Percentiles rank a stretch among this genome's conserved stretches.
phyloP scores from a whole-genome alignment of 2,329 filamentous ascomycete species.

The Aspergillus sp. region DNA sequence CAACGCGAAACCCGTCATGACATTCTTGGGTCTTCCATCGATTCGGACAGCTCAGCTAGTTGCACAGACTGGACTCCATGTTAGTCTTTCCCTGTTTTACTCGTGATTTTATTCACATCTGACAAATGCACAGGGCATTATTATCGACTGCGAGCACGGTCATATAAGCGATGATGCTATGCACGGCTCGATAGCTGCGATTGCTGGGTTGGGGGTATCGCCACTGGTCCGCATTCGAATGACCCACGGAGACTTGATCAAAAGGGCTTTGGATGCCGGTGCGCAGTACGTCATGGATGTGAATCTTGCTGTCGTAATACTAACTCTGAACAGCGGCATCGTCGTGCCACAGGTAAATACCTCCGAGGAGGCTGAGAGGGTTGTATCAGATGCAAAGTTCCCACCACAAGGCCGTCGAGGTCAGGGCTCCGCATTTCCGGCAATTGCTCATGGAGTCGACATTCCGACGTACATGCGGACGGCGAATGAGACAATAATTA shows the following conservation, averaged over 20 bases:
- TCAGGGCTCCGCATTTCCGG: constrained; percentile 23
- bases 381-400: too few relatives aligned
- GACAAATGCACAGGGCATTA: too few relatives aligned
- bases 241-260: constrained; percentile 17
- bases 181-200: constrained; percentile 21
- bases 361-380: too few relatives aligned
- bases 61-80: constrained; percentile 59
- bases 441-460: constrained; percentile 28
- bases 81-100: too few relatives aligned
- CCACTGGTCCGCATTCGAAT: constrained; percentile 17
- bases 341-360: too few relatives aligned
- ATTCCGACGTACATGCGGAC: constrained; percentile 27
- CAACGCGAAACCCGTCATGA: constrained; percentile 42
- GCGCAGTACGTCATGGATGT: too few relatives aligned
- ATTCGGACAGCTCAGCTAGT: constrained; percentile 51
- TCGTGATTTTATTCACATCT: too few relatives aligned
- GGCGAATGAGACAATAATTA: constrained; percentile 30
- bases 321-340: too few relatives aligned
- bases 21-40: constrained; percentile 47
- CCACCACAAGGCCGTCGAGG: too few relatives aligned
- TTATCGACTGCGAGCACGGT: constrained; percentile 46
- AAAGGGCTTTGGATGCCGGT: constrained; percentile 20
- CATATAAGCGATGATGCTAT: constrained; percentile 24
- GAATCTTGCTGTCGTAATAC: too few relatives aligned
- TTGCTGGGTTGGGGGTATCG: constrained; percentile 18